A percentile compares a stretch with the other conserved stretches of the same genome.
phyloP scores from a whole-genome alignment of 345 rosid genomes.

The Geranium rotundifolium region DNA sequence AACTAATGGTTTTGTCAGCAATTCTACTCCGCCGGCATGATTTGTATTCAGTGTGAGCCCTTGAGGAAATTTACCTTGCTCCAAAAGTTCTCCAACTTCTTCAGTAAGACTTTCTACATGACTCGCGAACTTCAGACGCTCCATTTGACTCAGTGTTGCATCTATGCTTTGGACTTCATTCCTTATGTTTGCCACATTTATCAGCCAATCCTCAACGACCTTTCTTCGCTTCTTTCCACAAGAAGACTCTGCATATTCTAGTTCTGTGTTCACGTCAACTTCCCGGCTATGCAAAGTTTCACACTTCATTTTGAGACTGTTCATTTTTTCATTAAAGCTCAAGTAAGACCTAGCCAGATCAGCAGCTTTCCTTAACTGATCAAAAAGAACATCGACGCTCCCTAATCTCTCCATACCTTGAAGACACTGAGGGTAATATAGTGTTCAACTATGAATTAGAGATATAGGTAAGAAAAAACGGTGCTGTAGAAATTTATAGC shows the following conservation, averaged over 20 bases:
- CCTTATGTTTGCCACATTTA: not conserved
- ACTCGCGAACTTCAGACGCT: not conserved
- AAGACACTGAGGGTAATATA: too few species aligned
- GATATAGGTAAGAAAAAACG: too few species aligned
- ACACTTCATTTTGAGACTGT: not conserved
- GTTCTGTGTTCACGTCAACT: slow-evolving; percentile 1
- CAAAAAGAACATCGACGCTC: too few species aligned
- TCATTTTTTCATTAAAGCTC: not conserved
- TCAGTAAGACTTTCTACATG: not conserved
- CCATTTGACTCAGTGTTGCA: not conserved
- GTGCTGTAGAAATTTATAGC: too few species aligned
- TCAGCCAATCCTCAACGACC: slow-evolving; percentile 9
- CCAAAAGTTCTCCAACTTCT: slow-evolving; percentile 1
- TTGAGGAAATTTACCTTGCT: not conserved
- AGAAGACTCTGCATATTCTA: not conserved
- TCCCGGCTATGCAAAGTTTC: not conserved
- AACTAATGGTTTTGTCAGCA: too few species aligned
- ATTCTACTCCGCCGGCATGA: too few species aligned
- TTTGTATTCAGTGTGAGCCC: too few species aligned
- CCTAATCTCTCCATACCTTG: too few species aligned
- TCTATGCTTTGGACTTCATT: slow-evolving; percentile 2
- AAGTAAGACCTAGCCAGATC: not conserved
- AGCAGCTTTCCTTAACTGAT: too few species aligned
- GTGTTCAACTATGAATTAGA: too few species aligned
- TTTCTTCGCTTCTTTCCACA: slow-evolving; percentile 6